Evolutionary conservation across 2,329 filamentous ascomycete species (phyloP).

Genomic region (Colletotrichum theobromicola): DNA sequence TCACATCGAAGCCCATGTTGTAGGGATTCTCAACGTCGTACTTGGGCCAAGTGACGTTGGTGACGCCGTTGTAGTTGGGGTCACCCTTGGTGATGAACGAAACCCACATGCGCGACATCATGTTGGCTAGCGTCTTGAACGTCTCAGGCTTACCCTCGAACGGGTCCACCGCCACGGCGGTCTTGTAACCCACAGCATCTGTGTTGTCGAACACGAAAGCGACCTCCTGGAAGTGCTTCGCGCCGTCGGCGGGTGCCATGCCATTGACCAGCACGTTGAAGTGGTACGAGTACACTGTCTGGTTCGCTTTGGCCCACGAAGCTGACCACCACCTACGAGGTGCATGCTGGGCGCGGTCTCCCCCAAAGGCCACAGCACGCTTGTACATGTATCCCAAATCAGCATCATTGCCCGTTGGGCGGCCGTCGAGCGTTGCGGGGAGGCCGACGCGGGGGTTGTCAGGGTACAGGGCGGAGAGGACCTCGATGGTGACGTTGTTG

Average conservation of each 20-base stretch:
- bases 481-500: constrained; percentile 31
- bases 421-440: constrained; percentile 44
- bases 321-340: constrained; percentile 57
- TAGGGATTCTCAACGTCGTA: constrained; percentile 45
- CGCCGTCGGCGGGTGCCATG: constrained; percentile 24
- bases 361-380: constrained; percentile 56
- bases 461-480: constrained; percentile 52
- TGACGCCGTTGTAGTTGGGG: constrained; percentile 39
- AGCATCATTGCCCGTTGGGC: constrained; percentile 26
- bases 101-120: constrained; percentile 58
- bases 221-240: constrained; percentile 33
- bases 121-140: constrained; percentile 44
- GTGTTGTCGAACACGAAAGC: constrained; percentile 56
- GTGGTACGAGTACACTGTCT: constrained; percentile 60
- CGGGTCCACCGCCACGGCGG: constrained; percentile 46
- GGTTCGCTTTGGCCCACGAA: constrained; percentile 54
- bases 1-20: constrained; percentile 56
- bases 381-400: constrained; percentile 54
- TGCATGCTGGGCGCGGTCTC: constrained; percentile 61
- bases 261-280: constrained; percentile 42
- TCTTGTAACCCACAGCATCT: constrained; percentile 51
- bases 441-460: constrained; percentile 52
- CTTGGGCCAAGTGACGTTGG: constrained; percentile 41
- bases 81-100: constrained; percentile 51
- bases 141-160: constrained; percentile 45